A percentile compares a stretch with the other conserved stretches of the same genome.
Conservation (phyloP, 345 rosid genomes). For the Reutealis trisperma region DNA sequence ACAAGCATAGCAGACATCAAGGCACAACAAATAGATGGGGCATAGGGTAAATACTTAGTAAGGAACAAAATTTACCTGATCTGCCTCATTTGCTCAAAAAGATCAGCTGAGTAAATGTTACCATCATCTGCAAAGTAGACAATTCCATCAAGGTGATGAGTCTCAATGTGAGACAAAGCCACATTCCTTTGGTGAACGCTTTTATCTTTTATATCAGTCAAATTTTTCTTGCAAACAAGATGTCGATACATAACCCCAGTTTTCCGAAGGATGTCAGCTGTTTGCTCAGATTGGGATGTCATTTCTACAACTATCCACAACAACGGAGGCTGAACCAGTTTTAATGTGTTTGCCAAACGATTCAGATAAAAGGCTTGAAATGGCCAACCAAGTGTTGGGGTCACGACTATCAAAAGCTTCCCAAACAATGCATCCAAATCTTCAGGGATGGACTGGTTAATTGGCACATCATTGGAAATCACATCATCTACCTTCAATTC, state of each 20-base stretch:
- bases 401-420: constrained; percentile 61
- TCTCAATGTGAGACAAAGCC: constrained; percentile 63
- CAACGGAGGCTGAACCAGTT: constrained; percentile 52
- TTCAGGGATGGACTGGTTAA: constrained; percentile 23
- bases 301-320: constrained; percentile 72
- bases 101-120: constrained; percentile 41
- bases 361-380: constrained; percentile 55
- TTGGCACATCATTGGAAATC: constrained; percentile 1
- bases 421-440: constrained; percentile 20
- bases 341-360: constrained; percentile 51
- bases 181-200: constrained; percentile 57
- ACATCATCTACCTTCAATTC: constrained; percentile 2
- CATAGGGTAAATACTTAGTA: background rate
- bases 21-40: background rate
- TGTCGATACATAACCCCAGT: constrained; percentile 62
- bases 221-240: constrained; percentile 54
- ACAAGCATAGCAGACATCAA: background rate
- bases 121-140: constrained; percentile 58
- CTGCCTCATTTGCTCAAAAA: constrained; percentile 58
- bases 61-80: constrained; percentile 43
- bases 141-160: constrained; percentile 61
- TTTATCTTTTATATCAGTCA: constrained; percentile 45
- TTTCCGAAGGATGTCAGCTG: constrained; percentile 53
- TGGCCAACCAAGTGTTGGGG: constrained; percentile 42
- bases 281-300: constrained; percentile 54